Percentiles rank a stretch among this genome's conserved stretches.
Evolutionary conservation across 129 eudicot species (phyloP).

Genomic region (Flaveria brownii): DNA sequence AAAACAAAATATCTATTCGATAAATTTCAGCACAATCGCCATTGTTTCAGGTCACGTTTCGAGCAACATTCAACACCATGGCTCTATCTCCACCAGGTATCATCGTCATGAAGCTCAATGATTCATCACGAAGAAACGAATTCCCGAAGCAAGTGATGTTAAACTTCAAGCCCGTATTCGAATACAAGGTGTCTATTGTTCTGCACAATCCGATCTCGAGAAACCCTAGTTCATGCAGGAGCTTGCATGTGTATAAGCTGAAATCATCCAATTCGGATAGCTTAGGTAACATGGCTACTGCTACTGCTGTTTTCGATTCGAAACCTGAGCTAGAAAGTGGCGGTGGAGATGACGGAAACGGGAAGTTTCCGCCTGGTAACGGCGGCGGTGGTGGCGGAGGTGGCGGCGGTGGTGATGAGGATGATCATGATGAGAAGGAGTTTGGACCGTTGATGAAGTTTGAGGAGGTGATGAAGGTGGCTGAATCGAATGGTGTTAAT

Average conservation of each 20-base stretch:
- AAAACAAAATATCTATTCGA: background rate
- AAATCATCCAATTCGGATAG: conserved; percentile 28
- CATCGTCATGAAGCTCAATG: conserved; percentile 14
- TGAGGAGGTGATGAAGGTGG: conserved; percentile 73
- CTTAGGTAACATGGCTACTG: conserved; percentile 24
- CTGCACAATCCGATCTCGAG: background rate
- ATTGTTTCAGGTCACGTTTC: conserved; percentile 4
- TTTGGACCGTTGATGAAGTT: conserved; percentile 76
- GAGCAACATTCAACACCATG: conserved; percentile 21
- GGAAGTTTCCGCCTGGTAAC: conserved; percentile 42
- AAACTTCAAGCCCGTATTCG: conserved; percentile 12
- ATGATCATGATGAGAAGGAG: conserved; percentile 65
- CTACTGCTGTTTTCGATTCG: conserved; percentile 15
- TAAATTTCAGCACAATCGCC: background rate
- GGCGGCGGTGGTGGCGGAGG: conserved; percentile 50
- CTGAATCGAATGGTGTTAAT: conserved; percentile 61
- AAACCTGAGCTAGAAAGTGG: conserved; percentile 36
- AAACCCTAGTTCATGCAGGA: conserved; percentile 23
- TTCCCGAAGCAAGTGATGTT: background rate
- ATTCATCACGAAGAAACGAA: conserved; percentile 24
- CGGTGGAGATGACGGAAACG: conserved; percentile 49
- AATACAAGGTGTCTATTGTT: conserved; percentile 2
- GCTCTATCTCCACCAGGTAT: conserved; percentile 26
- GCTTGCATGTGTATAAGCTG: conserved; percentile 14
- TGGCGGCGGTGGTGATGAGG: conserved; percentile 55